These are phyloP conservation scores for Pythium scleroteichum DNA, from an alignment of 352 stramenopile genomes.

Conservation along the genomic window DNA sequence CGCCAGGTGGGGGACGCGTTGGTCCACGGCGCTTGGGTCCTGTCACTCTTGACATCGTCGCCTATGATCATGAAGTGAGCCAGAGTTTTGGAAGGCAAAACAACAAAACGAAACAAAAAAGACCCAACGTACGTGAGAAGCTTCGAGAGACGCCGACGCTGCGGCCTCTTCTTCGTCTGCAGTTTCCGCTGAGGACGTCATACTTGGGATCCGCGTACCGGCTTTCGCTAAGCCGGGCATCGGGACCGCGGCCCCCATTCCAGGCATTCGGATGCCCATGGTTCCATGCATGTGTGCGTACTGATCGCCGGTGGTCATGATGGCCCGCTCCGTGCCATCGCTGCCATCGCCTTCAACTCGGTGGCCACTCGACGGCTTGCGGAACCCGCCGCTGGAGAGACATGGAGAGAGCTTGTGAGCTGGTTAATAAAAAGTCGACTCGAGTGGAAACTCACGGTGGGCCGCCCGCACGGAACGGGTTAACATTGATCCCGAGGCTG, in stretches of 20 bases:
- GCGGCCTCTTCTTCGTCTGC: conserved; percentile 24
- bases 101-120: not conserved
- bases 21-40: conserved; percentile 80
- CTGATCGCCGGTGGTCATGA: conserved; percentile 84
- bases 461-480: conserved; percentile 64
- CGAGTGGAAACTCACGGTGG: conserved; percentile 23
- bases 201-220: conserved; percentile 66
- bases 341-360: conserved; percentile 13
- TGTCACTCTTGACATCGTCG: conserved; percentile 74
- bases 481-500: conserved; percentile 83
- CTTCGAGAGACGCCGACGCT: conserved; percentile 37
- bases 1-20: conserved; percentile 56
- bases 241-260: conserved; percentile 77
- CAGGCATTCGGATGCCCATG: conserved; percentile 78
- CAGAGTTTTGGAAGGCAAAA: not conserved
- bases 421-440: not conserved
- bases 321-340: conserved; percentile 44
- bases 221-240: conserved; percentile 81
- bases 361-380: conserved; percentile 30
- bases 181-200: conserved; percentile 35
- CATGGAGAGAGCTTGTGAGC: no score
- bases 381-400: conserved; percentile 35
- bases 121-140: conserved; percentile 60
- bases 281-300: conserved; percentile 69
- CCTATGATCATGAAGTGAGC: conserved; percentile 28